Percentiles rank a stretch among this genome's conserved stretches.
Conservation (phyloP, 2,329 filamentous ascomycete genomes). For the Penicillium sp. region DNA sequence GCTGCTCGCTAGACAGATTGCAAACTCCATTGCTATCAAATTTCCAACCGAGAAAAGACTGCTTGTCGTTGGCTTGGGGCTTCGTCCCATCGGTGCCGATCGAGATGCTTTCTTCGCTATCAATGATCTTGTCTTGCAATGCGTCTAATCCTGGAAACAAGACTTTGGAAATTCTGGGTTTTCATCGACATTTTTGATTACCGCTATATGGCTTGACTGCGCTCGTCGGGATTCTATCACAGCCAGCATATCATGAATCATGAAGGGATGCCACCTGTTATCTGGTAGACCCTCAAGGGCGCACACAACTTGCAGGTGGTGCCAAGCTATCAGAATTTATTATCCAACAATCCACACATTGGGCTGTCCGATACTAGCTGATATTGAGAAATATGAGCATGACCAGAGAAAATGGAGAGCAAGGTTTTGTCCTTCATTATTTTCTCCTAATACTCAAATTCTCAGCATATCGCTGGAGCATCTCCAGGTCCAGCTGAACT, state of each 20-base stretch:
- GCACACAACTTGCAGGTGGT: neutral
- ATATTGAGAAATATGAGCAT: too few species aligned
- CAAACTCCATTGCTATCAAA: conserved; percentile 68
- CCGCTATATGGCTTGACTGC: too few species aligned
- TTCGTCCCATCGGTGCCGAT: conserved; percentile 45
- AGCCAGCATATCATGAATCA: neutral
- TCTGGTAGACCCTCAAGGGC: neutral
- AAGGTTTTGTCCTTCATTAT: too few species aligned
- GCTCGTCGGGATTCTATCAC: neutral
- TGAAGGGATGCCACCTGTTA: neutral
- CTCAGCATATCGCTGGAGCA: too few species aligned
- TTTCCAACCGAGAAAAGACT: conserved; percentile 59
- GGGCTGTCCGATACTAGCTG: too few species aligned
- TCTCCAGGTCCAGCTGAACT: too few species aligned
- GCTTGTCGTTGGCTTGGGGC: conserved; percentile 56
- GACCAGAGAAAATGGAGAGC: too few species aligned
- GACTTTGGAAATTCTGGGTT: neutral
- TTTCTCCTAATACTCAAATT: too few species aligned
- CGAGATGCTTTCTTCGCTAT: conserved; percentile 43
- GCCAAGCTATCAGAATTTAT: too few species aligned
- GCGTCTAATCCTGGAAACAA: conserved; percentile 26
- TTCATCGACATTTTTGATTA: neutral
- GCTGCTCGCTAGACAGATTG: conserved; percentile 84
- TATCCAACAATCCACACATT: too few species aligned
- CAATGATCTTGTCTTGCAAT: conserved; percentile 42